phyloP scores from a whole-genome alignment of 2,329 filamentous ascomycete genomes.

The Alternaria hordeiaustralica region DNA sequence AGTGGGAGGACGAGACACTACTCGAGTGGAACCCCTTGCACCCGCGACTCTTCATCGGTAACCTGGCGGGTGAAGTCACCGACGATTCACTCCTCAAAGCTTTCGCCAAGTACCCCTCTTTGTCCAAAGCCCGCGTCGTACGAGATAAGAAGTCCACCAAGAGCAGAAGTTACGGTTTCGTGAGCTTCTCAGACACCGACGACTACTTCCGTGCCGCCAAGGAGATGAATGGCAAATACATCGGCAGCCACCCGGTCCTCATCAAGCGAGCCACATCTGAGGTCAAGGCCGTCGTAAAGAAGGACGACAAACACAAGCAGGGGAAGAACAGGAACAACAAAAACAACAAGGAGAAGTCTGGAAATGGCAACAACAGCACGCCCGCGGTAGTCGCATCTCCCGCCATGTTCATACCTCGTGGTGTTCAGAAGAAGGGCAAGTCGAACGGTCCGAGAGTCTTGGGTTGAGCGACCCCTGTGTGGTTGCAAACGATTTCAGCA shows the following conservation, averaged over 20 bases:
- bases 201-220: constrained; percentile 96
- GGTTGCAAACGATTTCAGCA: background rate
- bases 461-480: constrained; percentile 23
- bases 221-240: constrained; percentile 99
- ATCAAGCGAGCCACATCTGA: constrained; percentile 90
- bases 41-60: constrained; percentile 93
- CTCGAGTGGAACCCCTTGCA: constrained; percentile 97
- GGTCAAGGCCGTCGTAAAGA: constrained; percentile 75
- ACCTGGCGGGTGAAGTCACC: constrained; percentile 95
- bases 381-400: constrained; percentile 21
- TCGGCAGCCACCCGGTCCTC: constrained; percentile 91
- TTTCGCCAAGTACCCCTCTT: constrained; percentile 84
- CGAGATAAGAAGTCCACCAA: constrained; percentile 96
- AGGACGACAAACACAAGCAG: constrained; percentile 49
- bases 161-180: constrained; percentile 94
- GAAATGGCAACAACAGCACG: constrained; percentile 10
- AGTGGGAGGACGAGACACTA: constrained; percentile 86
- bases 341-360: constrained; percentile 40
- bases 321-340: constrained; percentile 59
- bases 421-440: constrained; percentile 44
- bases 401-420: constrained; percentile 34
- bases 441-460: constrained; percentile 33
- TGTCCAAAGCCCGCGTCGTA: constrained; percentile 91
- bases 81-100: constrained; percentile 95
- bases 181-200: constrained; percentile 93